Base-by-base conservation (phyloP, 768 basidiomycete species). In the Phlebiopsis flavidoalba region DNA sequence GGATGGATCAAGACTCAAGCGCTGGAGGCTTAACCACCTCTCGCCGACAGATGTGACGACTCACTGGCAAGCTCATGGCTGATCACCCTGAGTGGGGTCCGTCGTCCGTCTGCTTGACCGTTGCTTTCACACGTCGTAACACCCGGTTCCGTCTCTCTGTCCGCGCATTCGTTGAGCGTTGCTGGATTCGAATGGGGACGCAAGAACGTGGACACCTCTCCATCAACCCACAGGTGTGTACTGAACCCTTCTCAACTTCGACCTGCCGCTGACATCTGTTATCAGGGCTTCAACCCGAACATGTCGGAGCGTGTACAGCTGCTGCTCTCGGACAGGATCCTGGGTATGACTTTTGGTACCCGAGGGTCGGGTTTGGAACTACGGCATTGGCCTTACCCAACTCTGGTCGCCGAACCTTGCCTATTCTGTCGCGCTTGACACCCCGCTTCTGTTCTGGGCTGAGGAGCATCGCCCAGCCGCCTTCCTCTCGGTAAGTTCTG, bases 101-200 rank as follows among this genome's bases (percentile, higher is more conserved):
- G 6, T 90, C 91, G 33, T 92, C 94, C 1, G 94, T 98, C 67
- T 96, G 96, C 70, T 76, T 99, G 64, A 91, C 95, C 2, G 88
- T 89, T 26, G 95, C 97, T 22, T 99, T 99, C 77, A 98, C 97
- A n/a, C n/a, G n/a, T n/a, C n/a, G n/a, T n/a, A n/a, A n/a, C n/a
- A 2, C 97, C 97, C 1, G 97, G 97, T 58, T 98, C 95, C 3
- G 94, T 98, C 31, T 98, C 95, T 21, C 76, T 99, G 46, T 95
- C 94, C 24, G 89, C 96, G 0, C 95, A 98, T 77, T 91, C 87
- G 35, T 77, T 98, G 53, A 88, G 89, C 5, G 87, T 96, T 8
- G 85, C 89, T 61, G 97, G 96, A 15, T 98, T 98, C 71, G 97
- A 99, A 69, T 98, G 95, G 95, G 96, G 95, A 46, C 80, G 96